These are phyloP conservation scores for Krasilnikovozyma curviuscula DNA, from an alignment of 768 basidiomycete species.

Conservation along the genomic window DNA sequence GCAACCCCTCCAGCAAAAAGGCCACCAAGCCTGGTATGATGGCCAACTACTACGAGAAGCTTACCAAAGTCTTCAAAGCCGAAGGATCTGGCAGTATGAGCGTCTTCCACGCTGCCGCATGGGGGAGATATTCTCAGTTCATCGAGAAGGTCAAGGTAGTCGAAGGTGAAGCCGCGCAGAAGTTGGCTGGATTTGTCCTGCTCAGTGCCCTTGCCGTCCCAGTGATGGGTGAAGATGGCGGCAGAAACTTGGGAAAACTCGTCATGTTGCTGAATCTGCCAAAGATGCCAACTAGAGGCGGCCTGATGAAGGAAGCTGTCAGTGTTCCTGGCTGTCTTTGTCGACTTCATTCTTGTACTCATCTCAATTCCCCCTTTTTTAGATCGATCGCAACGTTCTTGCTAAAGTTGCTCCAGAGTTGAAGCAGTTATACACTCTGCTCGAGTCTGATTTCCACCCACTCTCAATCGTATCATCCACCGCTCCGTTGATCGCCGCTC, in stretches of 20 bases:
- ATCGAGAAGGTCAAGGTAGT: constrained; percentile 19
- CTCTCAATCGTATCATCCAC: constrained; percentile 60
- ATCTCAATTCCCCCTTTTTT: background rate
- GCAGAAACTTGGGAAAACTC: constrained; percentile 37
- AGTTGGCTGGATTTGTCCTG: constrained; percentile 75
- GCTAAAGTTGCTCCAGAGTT: constrained; percentile 53
- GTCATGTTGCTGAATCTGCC: constrained; percentile 66
- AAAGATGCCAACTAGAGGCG: constrained; percentile 67
- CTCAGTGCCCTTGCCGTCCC: constrained; percentile 86
- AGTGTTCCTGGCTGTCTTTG: constrained; percentile 20
- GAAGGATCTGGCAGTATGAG: constrained; percentile 27
- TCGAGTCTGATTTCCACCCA: constrained; percentile 87
- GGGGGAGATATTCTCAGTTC: constrained; percentile 60
- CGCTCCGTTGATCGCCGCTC: constrained; percentile 51
- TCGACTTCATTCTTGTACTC: constrained; percentile 6
- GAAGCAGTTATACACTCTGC: constrained; percentile 61
- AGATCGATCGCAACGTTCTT: constrained; percentile 68
- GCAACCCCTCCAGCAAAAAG: constrained; percentile 51
- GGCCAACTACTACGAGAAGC: constrained; percentile 97
- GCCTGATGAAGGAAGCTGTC: constrained; percentile 71
- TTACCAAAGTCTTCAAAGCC: constrained; percentile 87
- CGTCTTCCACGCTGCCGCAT: constrained; percentile 89
- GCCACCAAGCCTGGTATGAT: constrained; percentile 85
- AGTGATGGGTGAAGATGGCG: constrained; percentile 39
- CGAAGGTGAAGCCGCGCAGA: constrained; percentile 49